Percentiles rank a stretch among this genome's conserved stretches.
These are phyloP conservation scores for Pelargonium australe DNA, from an alignment of 441 rosid genomes.

Conservation along the genomic window DNA sequence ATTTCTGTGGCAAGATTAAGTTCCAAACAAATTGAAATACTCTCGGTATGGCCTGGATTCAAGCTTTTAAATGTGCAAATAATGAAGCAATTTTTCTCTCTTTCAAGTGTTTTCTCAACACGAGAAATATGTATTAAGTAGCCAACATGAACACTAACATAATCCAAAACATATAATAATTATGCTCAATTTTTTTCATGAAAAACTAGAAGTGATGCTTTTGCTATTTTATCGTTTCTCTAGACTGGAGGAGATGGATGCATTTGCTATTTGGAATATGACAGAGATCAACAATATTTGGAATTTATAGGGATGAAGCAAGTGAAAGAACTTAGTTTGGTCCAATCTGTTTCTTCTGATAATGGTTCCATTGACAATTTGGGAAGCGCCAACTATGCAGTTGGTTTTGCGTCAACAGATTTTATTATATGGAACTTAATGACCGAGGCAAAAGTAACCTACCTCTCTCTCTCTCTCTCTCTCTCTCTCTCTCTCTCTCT, in stretches of 20 bases:
- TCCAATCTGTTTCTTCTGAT: constrained; percentile 52
- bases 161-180: constrained; percentile 4
- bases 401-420: constrained; percentile 88
- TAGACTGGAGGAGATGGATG: constrained; percentile 98
- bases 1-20: constrained; percentile 49
- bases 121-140: constrained; percentile 7
- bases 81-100: constrained; percentile 6
- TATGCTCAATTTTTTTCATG: constrained; percentile 1
- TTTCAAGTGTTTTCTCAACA: constrained; percentile 14
- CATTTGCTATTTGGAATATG: constrained; percentile 79
- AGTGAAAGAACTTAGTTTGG: constrained; percentile 76
- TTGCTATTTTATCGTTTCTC: constrained; percentile 24
- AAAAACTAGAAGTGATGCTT: constrained; percentile 6
- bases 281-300: constrained; percentile 40
- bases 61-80: constrained; percentile 13
- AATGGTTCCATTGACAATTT: constrained; percentile 29
- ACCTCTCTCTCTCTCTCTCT: constrained; percentile 14
- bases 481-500: constrained; percentile 14
- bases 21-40: constrained; percentile 53
- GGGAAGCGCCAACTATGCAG: constrained; percentile 55
- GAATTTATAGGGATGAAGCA: constrained; percentile 91
- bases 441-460: constrained; percentile 63
- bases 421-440: constrained; percentile 77
- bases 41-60: constrained; percentile 53
- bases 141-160: constrained; percentile 10